Conservation (phyloP, 1,284 basidiomycete genomes). For the Laetiporus sulphureus region DNA sequence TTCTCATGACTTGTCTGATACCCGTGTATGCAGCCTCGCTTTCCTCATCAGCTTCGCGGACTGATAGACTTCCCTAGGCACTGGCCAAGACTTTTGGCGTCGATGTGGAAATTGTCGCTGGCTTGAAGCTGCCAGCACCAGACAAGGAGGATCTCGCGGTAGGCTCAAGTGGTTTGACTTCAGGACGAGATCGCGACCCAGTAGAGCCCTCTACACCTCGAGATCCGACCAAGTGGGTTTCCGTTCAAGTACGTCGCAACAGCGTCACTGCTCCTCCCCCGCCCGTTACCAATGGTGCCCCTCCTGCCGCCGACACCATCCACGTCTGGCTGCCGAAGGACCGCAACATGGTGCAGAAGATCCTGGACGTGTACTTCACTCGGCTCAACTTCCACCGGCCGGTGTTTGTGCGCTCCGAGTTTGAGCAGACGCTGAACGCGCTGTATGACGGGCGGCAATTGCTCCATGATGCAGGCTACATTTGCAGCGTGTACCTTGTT, state of each 20-base stretch:
- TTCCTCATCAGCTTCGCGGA: too few relatives aligned
- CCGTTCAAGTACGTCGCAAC: conserved; percentile 42
- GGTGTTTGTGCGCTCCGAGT: conserved; percentile 59
- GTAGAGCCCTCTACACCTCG: conserved; percentile 51
- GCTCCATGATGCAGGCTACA: conserved; percentile 63
- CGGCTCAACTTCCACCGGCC: conserved; percentile 74
- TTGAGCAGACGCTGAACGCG: conserved; percentile 52
- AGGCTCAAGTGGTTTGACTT: conserved; percentile 59
- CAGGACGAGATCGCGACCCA: conserved; percentile 59
- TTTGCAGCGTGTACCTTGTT: conserved; percentile 70
- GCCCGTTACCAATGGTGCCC: conserved; percentile 22
- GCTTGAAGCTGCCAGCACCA: conserved; percentile 44
- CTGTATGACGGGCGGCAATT: conserved; percentile 52
- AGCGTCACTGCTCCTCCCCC: conserved; percentile 14
- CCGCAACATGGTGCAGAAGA: conserved; percentile 50
- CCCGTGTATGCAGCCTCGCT: conserved; percentile 35
- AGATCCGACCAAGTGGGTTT: conserved; percentile 53
- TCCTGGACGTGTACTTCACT: conserved; percentile 65
- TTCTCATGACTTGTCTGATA: conserved; percentile 67
- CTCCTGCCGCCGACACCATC: conserved; percentile 19
- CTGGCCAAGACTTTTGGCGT: conserved; percentile 77
- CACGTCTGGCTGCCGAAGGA: conserved; percentile 68
- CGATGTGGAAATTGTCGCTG: conserved; percentile 57
- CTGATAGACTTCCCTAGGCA: too few relatives aligned
- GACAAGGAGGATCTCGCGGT: conserved; percentile 72